Evolutionary conservation across 768 basidiomycete species (phyloP), one percentile per base, ranked within the genome.

Genomic region (Plicaturopsis crispa): DNA sequence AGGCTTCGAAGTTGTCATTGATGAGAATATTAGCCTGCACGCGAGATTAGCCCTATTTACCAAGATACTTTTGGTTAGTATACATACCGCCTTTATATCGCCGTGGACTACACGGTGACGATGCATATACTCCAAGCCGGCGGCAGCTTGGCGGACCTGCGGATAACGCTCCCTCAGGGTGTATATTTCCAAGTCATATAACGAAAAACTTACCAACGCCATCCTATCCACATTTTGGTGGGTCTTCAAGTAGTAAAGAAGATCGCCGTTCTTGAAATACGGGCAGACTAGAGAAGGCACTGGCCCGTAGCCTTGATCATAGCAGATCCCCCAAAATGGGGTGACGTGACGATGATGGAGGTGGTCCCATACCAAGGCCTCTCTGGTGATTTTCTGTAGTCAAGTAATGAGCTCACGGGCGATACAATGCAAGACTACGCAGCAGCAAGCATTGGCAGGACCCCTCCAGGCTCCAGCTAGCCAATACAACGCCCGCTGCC

Each of bases 1-100:
- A 43, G 7, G 60, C 63, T 31, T 58, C 47, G 16, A 48, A 48
- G 6, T 38, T 34, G 34, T 66, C 59, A 35, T 45, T 48, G 6
- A 69, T 48, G 0, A 68, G 48, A 22, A 67, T 49, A 31, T 67
- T 69, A 10, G 52, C 50, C 67, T 67, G 39, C 31, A 26, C 23
- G 12, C 39, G 10, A 11, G 3, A 24, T 17, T 7, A 24, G 10
- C 8, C n/a, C n/a, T n/a, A n/a, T n/a, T n/a, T 20, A 36, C 60
- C 58, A 24, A 58, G 32, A 31, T 52, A 60, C 18, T 38, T 41
- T 6, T 58, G 10, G 18, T 19, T 53, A 53, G 31, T n/a, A 11
- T 21, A 40, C 60, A 22, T 40, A 60, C 60, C 4, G 61, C 61
- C 50, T 65, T 66, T 20, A 66, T 47, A 31, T 67, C 64, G 11